Percentiles rank a stretch among this genome's conserved stretches.
These are phyloP conservation scores for Hibiscus syriacus DNA, from an alignment of 345 rosid species.

Conservation along the genomic window DNA sequence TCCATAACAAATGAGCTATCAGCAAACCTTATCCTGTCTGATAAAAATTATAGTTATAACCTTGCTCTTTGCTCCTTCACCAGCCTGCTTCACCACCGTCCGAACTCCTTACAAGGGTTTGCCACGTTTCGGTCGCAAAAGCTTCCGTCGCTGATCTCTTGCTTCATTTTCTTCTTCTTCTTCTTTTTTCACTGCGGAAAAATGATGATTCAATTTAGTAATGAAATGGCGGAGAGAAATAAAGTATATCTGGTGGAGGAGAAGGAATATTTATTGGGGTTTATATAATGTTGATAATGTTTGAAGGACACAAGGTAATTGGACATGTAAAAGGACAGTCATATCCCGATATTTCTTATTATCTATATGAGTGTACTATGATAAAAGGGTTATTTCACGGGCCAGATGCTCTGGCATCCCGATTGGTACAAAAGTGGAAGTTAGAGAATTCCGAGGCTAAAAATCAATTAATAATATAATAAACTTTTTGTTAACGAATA, in stretches of 20 bases:
- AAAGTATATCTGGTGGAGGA: constrained; percentile 13
- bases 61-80: constrained; percentile 55
- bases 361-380: background rate
- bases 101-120: constrained; percentile 33
- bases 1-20: background rate
- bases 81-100: constrained; percentile 34
- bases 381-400: constrained; percentile 14
- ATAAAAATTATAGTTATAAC: too few species aligned
- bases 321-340: background rate
- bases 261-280: constrained; percentile 12
- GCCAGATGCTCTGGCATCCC: constrained; percentile 24
- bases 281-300: constrained; percentile 28
- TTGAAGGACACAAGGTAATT: background rate
- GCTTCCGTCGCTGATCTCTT: constrained; percentile 15
- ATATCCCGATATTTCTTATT: background rate
- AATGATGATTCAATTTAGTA: background rate
- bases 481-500: background rate
- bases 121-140: constrained; percentile 24
- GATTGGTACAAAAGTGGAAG: background rate
- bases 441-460: constrained; percentile 11
- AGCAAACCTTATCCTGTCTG: constrained; percentile 20
- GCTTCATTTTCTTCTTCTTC: constrained; percentile 19
- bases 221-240: background rate
- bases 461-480: background rate
- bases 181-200: background rate